Base-by-base conservation (phyloP, 768 basidiomycete genomes). In the Suillus bovinus region DNA sequence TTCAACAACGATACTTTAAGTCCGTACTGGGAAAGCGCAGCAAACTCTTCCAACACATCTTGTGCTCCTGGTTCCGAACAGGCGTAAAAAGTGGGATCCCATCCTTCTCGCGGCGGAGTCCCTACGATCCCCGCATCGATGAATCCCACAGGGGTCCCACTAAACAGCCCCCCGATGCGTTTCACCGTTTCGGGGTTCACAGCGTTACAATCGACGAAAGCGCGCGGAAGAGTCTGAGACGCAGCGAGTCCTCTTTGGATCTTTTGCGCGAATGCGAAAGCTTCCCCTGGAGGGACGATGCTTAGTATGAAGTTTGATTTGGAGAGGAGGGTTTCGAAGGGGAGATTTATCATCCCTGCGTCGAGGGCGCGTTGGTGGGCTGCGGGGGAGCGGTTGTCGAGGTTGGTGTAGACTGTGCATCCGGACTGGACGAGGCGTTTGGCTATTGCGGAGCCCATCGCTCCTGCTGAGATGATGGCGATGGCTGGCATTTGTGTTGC, bases 71-170 rank as follows among this genome's bases (percentile, higher is more conserved):
- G 4, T 14, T 70, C 74, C 9, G 74, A 78, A n/a, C 81, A 81
- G 11, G 79, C 81, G 64, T 86, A 86, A 67, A 86, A 77, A 11
- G 79, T 81, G 4, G 84, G 84, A 46, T 82, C 72, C 61, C 81
- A 84, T n/a, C 64, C 73, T 5, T 71, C 76, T 58, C 67, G 68
- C 6, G 84, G 84, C 11, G 84, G 85, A 3, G 82, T 80, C 3
- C 84, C 85, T 59, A 86, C 82, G 42, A 86, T 86, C 16, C 78
- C 76, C 6, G 80, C 83, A 69, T 87, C 84, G 16, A 85, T 68
- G 66, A 86, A 83, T 9, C 67, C 66, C 24, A 80, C 71, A 1
- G 63, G 59, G 0, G 72, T 72, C 8, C 68, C 67, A 1, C 67
- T 66, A 61, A 86, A 82, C 59, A 84, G 69, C 52, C 61, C 66